Base-by-base conservation (phyloP, 257 asterid genomes). In the Apocynum venetum region DNA sequence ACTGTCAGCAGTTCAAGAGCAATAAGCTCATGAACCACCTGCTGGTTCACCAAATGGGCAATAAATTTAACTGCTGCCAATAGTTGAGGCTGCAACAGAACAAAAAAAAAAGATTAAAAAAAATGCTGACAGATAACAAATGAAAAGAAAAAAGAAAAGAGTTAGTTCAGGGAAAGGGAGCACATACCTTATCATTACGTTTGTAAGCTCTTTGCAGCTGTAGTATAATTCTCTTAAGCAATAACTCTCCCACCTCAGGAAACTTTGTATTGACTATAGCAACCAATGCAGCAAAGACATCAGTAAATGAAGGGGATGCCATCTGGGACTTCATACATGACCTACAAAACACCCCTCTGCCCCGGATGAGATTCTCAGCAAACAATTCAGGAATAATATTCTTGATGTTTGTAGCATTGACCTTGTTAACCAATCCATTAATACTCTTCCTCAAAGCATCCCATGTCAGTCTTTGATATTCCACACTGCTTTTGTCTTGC, bases 271-370 rank as follows among this genome's bases (percentile, higher is more conserved):
- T 93, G 0, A 90, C 96, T n/a, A 95, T 96, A 71, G 98, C 88
- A 82, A 93, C 98, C 76, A 95, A 80, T 4, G 96, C 98, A 20
- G 97, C 93, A 87, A 94, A 94, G 0, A 94, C 98, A 77, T 89
- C 96, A 0, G 98, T 94, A 81, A 94, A 92, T 8, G 92, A 89
- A 1, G 98, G 97, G 64, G 97, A 94, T 49, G 98, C 97, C 98
- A 94, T 92, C 60, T 94, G 98, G 75, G 98, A 94, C 87, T 94
- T 94, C 97, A 94, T 92, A 83, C 98, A 94, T 0, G 98, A 92
- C 25, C 96, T 87, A 64, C 98, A 94, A 53, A 94, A 94, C 7
- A 94, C 74, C 15, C 98, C 98, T 76, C 98, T 87, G 74, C 98
- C 98, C 13, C 98, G 80, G 25, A 94, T 92, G 73, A 94, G 84